These are phyloP conservation scores for Hemisphaericaspora xylanilytica DNA, from an alignment of 1,139 yeast genomes.

Conservation along the genomic window DNA sequence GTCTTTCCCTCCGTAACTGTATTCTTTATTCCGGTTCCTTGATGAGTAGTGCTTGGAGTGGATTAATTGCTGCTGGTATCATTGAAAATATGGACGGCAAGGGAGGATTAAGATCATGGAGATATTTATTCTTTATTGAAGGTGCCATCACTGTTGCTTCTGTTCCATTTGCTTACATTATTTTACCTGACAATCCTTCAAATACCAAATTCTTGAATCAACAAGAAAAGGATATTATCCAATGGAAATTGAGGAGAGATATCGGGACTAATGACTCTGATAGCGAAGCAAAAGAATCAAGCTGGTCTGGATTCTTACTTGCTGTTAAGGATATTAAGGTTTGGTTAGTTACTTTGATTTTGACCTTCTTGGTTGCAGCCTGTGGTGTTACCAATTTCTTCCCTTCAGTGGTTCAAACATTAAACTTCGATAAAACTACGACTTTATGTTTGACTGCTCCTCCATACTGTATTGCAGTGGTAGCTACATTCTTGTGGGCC, in stretches of 20 bases:
- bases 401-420: conserved; percentile 58
- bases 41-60: conserved; percentile 80
- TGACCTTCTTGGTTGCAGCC: conserved; percentile 54
- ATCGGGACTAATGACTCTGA: conserved; percentile 44
- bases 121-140: conserved; percentile 72
- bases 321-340: conserved; percentile 45
- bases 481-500: conserved; percentile 53
- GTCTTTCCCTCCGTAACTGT: conserved; percentile 53
- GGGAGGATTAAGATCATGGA: conserved; percentile 55
- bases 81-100: conserved; percentile 38
- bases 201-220: conserved; percentile 49
- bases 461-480: conserved; percentile 55
- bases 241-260: conserved; percentile 40
- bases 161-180: conserved; percentile 56
- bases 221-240: conserved; percentile 50
- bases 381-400: conserved; percentile 60
- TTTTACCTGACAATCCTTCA: conserved; percentile 69
- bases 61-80: conserved; percentile 56
- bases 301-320: conserved; percentile 35
- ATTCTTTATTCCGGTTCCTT: conserved; percentile 63
- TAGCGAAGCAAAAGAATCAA: conserved; percentile 31
- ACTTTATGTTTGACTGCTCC: conserved; percentile 61
- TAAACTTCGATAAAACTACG: conserved; percentile 47
- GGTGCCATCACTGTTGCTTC: conserved; percentile 66
- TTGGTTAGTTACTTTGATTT: conserved; percentile 45